A percentile compares a stretch with the other conserved stretches of the same genome.
Conservation (phyloP, 371 early-diverging fungal genomes). For the Mucor sp. region DNA sequence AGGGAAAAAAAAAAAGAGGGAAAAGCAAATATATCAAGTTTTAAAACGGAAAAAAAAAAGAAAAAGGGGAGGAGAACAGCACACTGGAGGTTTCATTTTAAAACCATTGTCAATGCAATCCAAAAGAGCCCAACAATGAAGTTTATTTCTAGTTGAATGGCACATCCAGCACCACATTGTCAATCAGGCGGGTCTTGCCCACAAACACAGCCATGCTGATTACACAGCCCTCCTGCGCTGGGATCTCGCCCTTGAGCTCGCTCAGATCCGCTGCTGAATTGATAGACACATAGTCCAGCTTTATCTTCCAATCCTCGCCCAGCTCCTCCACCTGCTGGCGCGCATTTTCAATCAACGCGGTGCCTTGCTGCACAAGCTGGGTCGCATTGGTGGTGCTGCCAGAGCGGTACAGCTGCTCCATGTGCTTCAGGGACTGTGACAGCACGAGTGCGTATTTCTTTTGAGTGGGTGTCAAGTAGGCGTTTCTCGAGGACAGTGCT, state of each 20-base stretch:
- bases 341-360: conserved; percentile 42
- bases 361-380: conserved; percentile 51
- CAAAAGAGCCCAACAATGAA: neutral
- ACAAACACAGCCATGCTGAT: conserved; percentile 89
- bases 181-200: conserved; percentile 92
- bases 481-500: conserved; percentile 91
- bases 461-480: conserved; percentile 77
- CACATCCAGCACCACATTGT: conserved; percentile 63
- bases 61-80: neutral
- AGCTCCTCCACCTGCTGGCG: conserved; percentile 37
- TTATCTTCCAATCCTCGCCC: conserved; percentile 51
- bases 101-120: neutral
- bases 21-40: neutral
- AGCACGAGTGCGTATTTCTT: conserved; percentile 77
- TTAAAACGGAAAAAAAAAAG: neutral
- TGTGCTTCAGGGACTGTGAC: conserved; percentile 69
- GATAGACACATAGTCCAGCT: conserved; percentile 86
- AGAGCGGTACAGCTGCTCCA: conserved; percentile 49
- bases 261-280: conserved; percentile 64
- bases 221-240: conserved; percentile 69
- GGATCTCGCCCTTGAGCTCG: conserved; percentile 27
- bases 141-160: conserved; percentile 1
- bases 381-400: conserved; percentile 56
- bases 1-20: neutral
- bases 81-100: neutral